phyloP scores from a whole-genome alignment of 2,329 filamentous ascomycete species.

The Fusarium acutatum region DNA sequence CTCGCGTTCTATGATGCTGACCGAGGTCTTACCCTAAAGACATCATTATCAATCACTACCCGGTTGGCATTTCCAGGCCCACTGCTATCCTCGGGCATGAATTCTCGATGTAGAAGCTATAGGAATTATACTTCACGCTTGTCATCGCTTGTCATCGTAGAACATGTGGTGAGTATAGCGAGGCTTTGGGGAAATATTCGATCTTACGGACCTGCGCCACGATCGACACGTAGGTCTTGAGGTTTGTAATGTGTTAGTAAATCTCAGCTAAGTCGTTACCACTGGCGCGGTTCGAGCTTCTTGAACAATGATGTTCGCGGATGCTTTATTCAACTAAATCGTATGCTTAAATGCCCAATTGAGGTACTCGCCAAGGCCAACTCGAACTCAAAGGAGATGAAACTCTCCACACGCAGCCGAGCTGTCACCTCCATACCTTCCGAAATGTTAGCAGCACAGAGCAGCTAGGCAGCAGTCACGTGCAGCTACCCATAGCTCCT shows the following conservation, averaged over 20 bases:
- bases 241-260: constrained; percentile 3
- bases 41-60: neutral
- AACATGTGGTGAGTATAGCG: neutral
- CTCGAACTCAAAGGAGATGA: constrained; percentile 9
- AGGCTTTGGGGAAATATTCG: neutral
- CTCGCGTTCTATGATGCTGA: neutral
- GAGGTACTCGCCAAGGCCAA: constrained; percentile 1
- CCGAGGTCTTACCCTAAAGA: constrained; percentile 3
- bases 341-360: neutral
- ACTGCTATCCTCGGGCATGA: neutral
- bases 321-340: neutral
- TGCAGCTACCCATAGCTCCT: neutral
- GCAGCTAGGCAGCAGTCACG: neutral
- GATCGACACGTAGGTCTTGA: neutral
- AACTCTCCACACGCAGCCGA: neutral
- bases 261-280: neutral
- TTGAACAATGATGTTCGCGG: neutral
- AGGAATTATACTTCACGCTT: constrained; percentile 7
- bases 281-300: neutral
- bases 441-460: neutral
- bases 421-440: neutral
- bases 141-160: neutral
- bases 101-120: constrained; percentile 1
- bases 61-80: neutral
- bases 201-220: neutral